phyloP scores from a whole-genome alignment of 495 filamentous ascomycete species.

The Aspergillus affinis region DNA sequence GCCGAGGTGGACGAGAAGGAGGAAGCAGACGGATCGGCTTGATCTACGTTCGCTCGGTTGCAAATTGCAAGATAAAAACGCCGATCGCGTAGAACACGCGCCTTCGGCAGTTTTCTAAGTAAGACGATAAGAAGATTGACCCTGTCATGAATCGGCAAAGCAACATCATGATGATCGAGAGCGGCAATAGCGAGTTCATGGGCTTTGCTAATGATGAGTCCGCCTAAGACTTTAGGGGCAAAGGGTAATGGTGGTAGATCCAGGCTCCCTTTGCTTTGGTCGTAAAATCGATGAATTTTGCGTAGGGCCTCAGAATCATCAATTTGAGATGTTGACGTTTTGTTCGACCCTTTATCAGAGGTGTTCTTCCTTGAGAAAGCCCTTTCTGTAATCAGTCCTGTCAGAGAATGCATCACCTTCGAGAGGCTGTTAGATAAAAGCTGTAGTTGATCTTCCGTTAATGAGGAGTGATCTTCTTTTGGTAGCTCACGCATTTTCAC shows the following conservation, averaged over 20 bases:
- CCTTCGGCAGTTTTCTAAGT: slow-evolving; percentile 56
- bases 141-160: slow-evolving; percentile 36
- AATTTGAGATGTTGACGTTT: slow-evolving; percentile 18
- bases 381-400: slow-evolving; percentile 66
- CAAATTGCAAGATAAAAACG: slow-evolving; percentile 58
- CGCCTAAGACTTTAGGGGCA: slow-evolving; percentile 51
- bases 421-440: slow-evolving; percentile 29
- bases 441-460: slow-evolving; percentile 20
- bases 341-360: slow-evolving; percentile 23
- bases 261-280: slow-evolving; percentile 43
- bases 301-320: slow-evolving; percentile 51
- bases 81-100: slow-evolving; percentile 51
- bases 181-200: slow-evolving; percentile 51
- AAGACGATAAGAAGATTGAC: slow-evolving; percentile 54
- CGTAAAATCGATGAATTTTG: slow-evolving; percentile 65
- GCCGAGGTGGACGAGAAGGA: slow-evolving; percentile 53
- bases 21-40: slow-evolving; percentile 29
- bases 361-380: slow-evolving; percentile 55
- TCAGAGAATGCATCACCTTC: slow-evolving; percentile 35
- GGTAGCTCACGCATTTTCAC: slow-evolving; percentile 46
- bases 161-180: slow-evolving; percentile 26
- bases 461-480: slow-evolving; percentile 9
- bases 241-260: slow-evolving; percentile 56
- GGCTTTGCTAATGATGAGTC: slow-evolving; percentile 62
- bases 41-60: slow-evolving; percentile 22